Evolutionary conservation across 202 grass and related monocot genomes (phyloP).

Genomic region (Bolboschoenoplectus hybrid): DNA sequence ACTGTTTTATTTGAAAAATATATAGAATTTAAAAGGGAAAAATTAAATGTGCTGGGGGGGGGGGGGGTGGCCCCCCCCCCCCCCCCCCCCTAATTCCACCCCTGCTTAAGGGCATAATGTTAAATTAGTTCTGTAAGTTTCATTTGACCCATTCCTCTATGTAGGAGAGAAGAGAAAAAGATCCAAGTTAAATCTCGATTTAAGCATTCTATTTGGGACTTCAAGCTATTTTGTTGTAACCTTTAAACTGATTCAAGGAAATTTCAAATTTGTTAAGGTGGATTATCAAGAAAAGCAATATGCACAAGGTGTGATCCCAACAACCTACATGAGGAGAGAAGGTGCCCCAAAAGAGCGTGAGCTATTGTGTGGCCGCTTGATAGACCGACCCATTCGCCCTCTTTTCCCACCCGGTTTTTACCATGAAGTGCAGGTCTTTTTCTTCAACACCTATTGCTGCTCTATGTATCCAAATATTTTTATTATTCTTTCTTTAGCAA

Average conservation of each 20-base stretch:
- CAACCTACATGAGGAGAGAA: conserved; percentile 97
- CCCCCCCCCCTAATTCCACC: too few species aligned
- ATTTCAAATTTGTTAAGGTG: conserved; percentile 52
- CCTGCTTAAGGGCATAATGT: not conserved
- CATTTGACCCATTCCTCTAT: not conserved
- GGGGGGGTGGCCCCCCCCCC: too few species aligned
- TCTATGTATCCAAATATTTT: not conserved
- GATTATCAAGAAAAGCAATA: conserved; percentile 99
- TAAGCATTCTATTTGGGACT: not conserved
- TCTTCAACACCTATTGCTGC: not conserved
- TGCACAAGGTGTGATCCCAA: conserved; percentile 91
- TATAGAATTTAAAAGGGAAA: too few species aligned
- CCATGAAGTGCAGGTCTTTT: conserved; percentile 88
- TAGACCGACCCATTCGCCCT: conserved; percentile 89
- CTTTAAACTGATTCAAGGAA: conserved; percentile 15
- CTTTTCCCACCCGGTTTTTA: conserved; percentile 95
- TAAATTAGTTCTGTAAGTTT: not conserved
- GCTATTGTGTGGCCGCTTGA: conserved; percentile 90
- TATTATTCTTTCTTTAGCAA: conserved; percentile 20
- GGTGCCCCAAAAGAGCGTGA: conserved; percentile 96
- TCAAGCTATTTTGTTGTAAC: not conserved
- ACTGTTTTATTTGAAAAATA: too few species aligned
- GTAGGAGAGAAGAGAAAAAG: not conserved
- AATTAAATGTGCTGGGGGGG: too few species aligned
- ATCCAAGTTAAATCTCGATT: not conserved